Conservation (phyloP, 1,284 basidiomycete species). For the Rhodotorula sp. region DNA sequence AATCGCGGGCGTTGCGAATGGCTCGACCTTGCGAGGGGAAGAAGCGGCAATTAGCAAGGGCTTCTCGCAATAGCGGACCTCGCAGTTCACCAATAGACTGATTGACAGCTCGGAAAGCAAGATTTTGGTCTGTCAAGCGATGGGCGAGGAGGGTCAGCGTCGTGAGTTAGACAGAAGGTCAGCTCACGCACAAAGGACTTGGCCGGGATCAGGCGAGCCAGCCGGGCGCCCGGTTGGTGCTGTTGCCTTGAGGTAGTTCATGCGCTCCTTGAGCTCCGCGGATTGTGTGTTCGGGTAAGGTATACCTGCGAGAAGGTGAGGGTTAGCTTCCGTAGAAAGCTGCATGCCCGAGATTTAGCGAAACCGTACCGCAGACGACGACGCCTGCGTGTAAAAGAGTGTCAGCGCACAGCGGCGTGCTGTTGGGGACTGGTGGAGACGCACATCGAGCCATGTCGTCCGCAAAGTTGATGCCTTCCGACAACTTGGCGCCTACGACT, state of each 20-base stretch:
- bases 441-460: constrained; percentile 48
- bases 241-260: constrained; percentile 70
- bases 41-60: too few relatives aligned
- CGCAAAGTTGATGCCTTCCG: constrained; percentile 94
- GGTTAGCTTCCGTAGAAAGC: constrained; percentile 48
- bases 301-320: constrained; percentile 62
- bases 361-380: constrained; percentile 33
- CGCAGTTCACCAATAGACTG: constrained; percentile 76
- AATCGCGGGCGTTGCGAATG: constrained; percentile 81
- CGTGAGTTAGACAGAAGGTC: not conserved
- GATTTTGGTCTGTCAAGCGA: constrained; percentile 40
- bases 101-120: constrained; percentile 66
- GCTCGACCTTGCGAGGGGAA: constrained; percentile 66
- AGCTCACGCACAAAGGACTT: constrained; percentile 68
- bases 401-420: too few relatives aligned
- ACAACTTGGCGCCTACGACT: constrained; percentile 93
- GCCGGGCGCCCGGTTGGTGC: constrained; percentile 42
- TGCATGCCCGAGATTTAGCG: constrained; percentile 63
- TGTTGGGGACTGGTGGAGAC: not conserved
- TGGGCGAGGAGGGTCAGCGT: not conserved
- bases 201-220: constrained; percentile 68
- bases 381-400: constrained; percentile 11
- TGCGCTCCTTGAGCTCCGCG: constrained; percentile 82
- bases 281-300: constrained; percentile 93
- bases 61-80: not conserved